Base-by-base conservation (phyloP, 2,329 filamentous ascomycete genomes). In the Stagonosporopsis vannaccii region DNA sequence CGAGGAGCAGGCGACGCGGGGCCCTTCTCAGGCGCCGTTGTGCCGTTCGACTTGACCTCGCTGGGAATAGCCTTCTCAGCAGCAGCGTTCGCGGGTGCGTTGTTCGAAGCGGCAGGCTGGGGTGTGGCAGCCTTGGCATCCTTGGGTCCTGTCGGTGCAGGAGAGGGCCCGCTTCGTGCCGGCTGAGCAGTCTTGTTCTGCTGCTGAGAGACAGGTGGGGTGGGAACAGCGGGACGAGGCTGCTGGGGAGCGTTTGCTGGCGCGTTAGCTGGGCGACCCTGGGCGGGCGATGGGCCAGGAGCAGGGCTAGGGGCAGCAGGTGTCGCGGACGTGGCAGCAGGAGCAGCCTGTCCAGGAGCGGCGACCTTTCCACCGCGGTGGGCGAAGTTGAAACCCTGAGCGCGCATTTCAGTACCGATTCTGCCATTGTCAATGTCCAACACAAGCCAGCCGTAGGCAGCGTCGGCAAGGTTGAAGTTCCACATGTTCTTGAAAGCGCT, bases 401-500 rank as follows among this genome's bases (percentile, higher is more conserved):
- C 95, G 61, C 92, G 88, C 95, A 99, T 99, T 79, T 99, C 95
- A 0, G 95, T 99, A 42, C 93, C 95, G 67, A 99, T 98, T 39
- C 95, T 88, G 47, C 95, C 95, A 71, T 92, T 91, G 73, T 99
- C 95, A 58, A 99, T 89, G 75, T 99, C 95, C 55, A 99, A 80
- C 15, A 98, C 92, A 47, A 99, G 83, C 83, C 92, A 99, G 59
- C 95, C 95, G 75, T 98, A 99, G 19, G 95, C 94, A 51, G 95
- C 95, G 80, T 99, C 95, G 26, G 95, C 95, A 64, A 99, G 79
- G 77, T 98, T 98, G 80, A 99, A 99, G 78, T 99, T 99, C 95
- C 95, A 99, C 95, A 98, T 98, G 76, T 99, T 99, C 83, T 99
- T 99, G 85, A 99, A 99, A 1, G 95, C 95, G 70, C 93, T 97